Evolutionary conservation across 2,329 filamentous ascomycete genomes (phyloP).

Genomic region (Botryosphaeria agaves): DNA sequence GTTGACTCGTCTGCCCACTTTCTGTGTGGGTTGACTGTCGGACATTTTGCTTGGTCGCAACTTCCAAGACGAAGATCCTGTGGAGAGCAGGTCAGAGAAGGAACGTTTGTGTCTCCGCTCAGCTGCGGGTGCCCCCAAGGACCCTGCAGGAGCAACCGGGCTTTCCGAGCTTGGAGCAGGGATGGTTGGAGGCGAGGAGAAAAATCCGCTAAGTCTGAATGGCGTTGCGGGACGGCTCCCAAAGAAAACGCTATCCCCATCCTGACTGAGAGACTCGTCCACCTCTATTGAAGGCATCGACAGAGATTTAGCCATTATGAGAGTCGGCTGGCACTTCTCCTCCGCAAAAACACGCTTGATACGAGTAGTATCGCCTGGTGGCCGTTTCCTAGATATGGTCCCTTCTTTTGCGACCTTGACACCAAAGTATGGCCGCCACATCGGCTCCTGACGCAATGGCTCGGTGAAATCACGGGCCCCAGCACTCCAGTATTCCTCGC

Average conservation of each 20-base stretch:
- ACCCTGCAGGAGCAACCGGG: no score
- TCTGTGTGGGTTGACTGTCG: no score
- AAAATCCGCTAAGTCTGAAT: constrained; percentile 13
- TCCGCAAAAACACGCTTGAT: constrained; percentile 27
- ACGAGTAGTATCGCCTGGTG: constrained; percentile 17
- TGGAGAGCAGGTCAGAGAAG: no score
- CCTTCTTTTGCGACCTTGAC: constrained; percentile 4
- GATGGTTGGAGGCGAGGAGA: constrained; percentile 6
- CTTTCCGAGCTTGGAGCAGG: no score
- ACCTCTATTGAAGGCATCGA: constrained; percentile 14
- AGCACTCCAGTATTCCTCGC: background rate
- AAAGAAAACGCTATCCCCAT: constrained; percentile 20
- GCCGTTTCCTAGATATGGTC: constrained; percentile 22
- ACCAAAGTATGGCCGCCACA: constrained; percentile 4
- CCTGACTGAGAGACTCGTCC: constrained; percentile 18
- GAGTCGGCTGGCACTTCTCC: constrained; percentile 25
- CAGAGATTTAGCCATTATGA: constrained; percentile 28
- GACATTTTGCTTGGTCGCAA: no score
- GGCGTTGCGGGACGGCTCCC: constrained; percentile 21
- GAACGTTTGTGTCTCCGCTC: no score
- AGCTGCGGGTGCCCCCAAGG: no score
- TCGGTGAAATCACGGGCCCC: background rate
- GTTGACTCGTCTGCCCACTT: no score
- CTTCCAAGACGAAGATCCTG: no score
- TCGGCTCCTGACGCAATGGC: no score